Conservation (phyloP, 2,329 filamentous ascomycete species). For the Trichoderma afroharzianum region DNA sequence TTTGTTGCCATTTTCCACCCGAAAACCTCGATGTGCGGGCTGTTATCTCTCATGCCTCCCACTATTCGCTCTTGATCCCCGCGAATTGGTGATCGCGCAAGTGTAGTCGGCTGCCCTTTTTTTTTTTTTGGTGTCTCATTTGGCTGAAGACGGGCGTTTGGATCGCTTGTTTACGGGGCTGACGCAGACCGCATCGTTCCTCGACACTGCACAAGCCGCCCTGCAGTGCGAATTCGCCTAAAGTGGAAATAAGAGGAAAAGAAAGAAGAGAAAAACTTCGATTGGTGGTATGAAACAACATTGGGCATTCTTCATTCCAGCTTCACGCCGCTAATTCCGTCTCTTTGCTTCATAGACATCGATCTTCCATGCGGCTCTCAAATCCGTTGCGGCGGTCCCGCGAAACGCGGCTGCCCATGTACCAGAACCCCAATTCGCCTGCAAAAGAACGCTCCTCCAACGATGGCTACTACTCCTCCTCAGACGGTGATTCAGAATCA, state of each 20-base stretch:
- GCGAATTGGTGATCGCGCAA: background rate
- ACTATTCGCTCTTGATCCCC: background rate
- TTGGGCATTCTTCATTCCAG: background rate
- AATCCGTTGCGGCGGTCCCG: conserved; percentile 48
- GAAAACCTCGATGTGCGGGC: background rate
- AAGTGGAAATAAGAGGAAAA: background rate
- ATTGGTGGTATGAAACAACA: background rate
- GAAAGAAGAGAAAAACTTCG: background rate
- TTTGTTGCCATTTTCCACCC: background rate
- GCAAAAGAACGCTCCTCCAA: conserved; percentile 52
- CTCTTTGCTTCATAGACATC: background rate
- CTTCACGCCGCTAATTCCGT: background rate
- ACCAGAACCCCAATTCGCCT: conserved; percentile 42
- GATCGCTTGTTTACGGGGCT: background rate
- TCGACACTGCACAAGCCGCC: background rate
- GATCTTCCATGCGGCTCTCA: conserved; percentile 45
- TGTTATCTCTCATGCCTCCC: background rate
- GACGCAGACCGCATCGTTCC: background rate
- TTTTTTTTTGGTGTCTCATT: background rate
- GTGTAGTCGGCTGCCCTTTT: background rate
- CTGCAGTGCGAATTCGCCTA: background rate
- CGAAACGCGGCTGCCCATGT: conserved; percentile 48
- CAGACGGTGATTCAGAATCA: conserved; percentile 43
- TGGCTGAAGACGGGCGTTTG: background rate
- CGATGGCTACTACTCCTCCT: conserved; percentile 46